Base-by-base conservation (phyloP, 1,139 yeast species). In the Scheffersomyces stambukii region DNA sequence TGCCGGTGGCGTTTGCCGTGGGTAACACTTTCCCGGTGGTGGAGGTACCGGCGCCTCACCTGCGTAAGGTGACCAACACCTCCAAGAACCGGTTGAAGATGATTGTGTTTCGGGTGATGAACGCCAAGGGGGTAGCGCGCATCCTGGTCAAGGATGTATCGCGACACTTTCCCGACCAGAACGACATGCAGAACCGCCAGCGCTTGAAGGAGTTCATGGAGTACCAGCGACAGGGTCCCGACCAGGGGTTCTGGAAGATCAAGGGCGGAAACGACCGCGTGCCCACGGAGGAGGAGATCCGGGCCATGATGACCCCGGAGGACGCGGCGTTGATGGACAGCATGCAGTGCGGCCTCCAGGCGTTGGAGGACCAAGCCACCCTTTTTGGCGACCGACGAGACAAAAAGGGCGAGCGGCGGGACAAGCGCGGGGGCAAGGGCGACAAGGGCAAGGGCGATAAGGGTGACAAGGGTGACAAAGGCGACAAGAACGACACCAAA, bases 161-260 rank as follows among this genome's bases (percentile, higher is more conserved):
- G 0, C 75, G 75, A 30, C 97, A 91, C 60, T 93, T 93, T 50
- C 98, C 98, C 0, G 97, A 89, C 45, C 97, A 89, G 53, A 89
- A 84, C 50, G 97, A 91, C 50, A 89, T 91, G 88, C 99, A 93
- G 54, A 91, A 88, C 49, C 73, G 98, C 45, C 97, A 91, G 57
- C 69, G 96, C 38, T 70, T 93, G 37, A 93, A 93, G 54, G 99
- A 93, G 57, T 93, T 93, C 45, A 93, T 93, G 99, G 97, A 89
- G 49, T 93, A 85, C 48, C 97, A 89, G 59, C 70, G 97, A 44
- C 78, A 82, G 24, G 98, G 98, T 9, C 89, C 83, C 16, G 97
- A 91, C 50, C 96, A 88, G 50, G 96, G 97, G 3, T 84, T 66
- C 49, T 93, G 99, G 99, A 91, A 88, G 48, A 71, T 93, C 34